phyloP scores from a whole-genome alignment of 257 asterid species.

The Nicotiana obtusifolia region DNA sequence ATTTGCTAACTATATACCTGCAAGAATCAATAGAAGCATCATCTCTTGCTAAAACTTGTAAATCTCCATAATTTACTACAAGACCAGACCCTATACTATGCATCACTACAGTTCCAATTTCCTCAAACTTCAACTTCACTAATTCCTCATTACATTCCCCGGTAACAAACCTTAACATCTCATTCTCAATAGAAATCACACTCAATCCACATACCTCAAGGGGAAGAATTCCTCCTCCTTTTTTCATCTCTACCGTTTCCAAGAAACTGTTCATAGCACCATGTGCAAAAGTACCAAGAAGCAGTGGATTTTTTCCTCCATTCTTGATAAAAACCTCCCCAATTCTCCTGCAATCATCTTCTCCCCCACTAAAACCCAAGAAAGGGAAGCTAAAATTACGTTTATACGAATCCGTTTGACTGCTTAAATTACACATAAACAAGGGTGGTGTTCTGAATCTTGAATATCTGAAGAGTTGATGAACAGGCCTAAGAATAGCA shows the following conservation, averaged over 20 bases:
- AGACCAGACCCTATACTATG: conserved; percentile 31
- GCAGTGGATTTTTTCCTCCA: conserved; percentile 55
- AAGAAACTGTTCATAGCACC: conserved; percentile 51
- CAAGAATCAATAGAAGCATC: conserved; percentile 31
- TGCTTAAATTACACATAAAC: conserved; percentile 52
- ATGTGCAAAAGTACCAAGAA: conserved; percentile 59
- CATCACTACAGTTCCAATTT: conserved; percentile 33
- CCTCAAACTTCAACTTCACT: conserved; percentile 47
- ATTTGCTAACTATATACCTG: conserved; percentile 35
- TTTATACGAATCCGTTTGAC: conserved; percentile 20
- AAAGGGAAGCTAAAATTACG: conserved; percentile 60
- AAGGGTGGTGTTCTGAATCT: conserved; percentile 62
- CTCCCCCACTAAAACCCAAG: conserved; percentile 49
- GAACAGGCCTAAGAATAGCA: conserved; percentile 58
- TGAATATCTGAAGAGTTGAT: conserved; percentile 46
- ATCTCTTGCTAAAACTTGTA: conserved; percentile 35
- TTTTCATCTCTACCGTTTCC: conserved; percentile 32
- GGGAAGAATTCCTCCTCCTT: conserved; percentile 34
- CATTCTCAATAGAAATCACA: conserved; percentile 50
- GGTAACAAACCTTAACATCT: conserved; percentile 39
- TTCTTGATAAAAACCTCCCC: conserved; percentile 53
- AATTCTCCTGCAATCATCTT: conserved; percentile 56
- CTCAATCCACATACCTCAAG: conserved; percentile 42
- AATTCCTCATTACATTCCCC: conserved; percentile 49
- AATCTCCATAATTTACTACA: conserved; percentile 61